Conservation (phyloP, 257 asterid genomes). For the Haberlea rhodopensis region DNA sequence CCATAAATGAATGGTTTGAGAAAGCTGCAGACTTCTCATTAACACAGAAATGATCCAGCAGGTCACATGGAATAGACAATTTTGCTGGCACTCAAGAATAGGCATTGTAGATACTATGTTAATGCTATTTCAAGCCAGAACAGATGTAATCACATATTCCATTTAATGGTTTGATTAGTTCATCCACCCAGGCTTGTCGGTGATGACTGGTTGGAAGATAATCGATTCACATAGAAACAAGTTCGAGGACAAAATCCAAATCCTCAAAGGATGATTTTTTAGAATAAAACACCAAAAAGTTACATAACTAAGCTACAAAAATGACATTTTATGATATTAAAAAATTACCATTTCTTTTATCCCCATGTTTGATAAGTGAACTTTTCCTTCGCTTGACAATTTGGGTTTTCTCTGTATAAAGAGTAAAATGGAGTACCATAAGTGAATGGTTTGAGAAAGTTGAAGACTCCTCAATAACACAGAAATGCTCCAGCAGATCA, state of each 20-base stretch:
- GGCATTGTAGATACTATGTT: neutral
- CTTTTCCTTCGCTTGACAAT: constrained; percentile 56
- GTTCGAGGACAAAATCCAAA: neutral
- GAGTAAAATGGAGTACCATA: constrained; percentile 21
- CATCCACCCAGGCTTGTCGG: neutral
- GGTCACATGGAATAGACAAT: constrained; percentile 18
- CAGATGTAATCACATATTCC: neutral
- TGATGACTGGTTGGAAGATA: neutral
- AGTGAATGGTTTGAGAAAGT: constrained; percentile 16
- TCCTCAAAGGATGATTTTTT: neutral
- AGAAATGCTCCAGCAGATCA: constrained; percentile 20
- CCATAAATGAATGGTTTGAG: constrained; percentile 12
- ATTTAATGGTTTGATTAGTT: neutral
- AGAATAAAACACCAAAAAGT: neutral
- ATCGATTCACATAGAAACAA: no score
- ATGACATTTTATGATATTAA: neutral
- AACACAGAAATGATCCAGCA: constrained; percentile 15
- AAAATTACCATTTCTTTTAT: constrained; percentile 60
- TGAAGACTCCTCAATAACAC: constrained; percentile 6
- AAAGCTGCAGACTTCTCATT: constrained; percentile 13
- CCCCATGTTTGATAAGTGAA: constrained; percentile 65
- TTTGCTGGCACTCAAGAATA: neutral
- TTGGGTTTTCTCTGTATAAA: constrained; percentile 58
- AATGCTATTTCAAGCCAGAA: neutral
- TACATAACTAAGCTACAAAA: neutral